Base-by-base conservation (phyloP, 2,329 filamentous ascomycete species). In the Ascochyta koolunga region DNA sequence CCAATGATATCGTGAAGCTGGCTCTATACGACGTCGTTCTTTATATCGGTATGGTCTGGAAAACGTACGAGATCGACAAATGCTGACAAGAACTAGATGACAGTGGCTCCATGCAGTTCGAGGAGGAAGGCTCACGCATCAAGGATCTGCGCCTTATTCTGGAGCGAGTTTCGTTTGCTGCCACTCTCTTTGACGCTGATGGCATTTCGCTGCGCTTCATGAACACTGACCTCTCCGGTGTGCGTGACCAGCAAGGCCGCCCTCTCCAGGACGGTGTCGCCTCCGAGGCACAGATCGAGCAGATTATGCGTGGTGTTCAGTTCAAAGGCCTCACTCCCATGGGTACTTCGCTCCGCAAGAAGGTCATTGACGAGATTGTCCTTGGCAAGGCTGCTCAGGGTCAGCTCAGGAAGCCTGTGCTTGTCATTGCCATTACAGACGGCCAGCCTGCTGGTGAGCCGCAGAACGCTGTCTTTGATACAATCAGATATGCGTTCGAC, bases 201-300 rank as follows among this genome's bases (percentile, higher is more conserved):
- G 87, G 86, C 36, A 86, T 89, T 58, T 83, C 83, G 24, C 76
- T 89, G 33, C 85, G 86, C 39, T 89, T 89, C 78, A 89, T 89
- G 86, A 89, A 89, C 76, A 83, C 82, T 11, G 77, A 80, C 77
- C 61, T 74, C 66, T 61, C 60, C 29, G 47, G 58, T 18, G 49
- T 62, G 25, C 66, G 65, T 35, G 61, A 67, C 45, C 60, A 64
- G 32, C 60, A 62, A 32, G 70, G 70, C 13, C 66, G 68, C n/a
- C 72, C 79, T 47, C 69, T 77, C 37, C 69, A 78, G 29, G 83
- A 87, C 62, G 77, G 81, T 50, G 84, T 89, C 58, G 80, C 78
- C 37, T 82, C 70, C 46, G 81, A 84, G 52, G 77, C 80, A 43
- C 83, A 89, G 64, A 82, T 88, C 36, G 79, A 85, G 47, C 76